Evolutionary conservation across 1,139 yeast genomes (phyloP), one percentile per base, ranked within the genome.

Genomic region (Pichia sp.): DNA sequence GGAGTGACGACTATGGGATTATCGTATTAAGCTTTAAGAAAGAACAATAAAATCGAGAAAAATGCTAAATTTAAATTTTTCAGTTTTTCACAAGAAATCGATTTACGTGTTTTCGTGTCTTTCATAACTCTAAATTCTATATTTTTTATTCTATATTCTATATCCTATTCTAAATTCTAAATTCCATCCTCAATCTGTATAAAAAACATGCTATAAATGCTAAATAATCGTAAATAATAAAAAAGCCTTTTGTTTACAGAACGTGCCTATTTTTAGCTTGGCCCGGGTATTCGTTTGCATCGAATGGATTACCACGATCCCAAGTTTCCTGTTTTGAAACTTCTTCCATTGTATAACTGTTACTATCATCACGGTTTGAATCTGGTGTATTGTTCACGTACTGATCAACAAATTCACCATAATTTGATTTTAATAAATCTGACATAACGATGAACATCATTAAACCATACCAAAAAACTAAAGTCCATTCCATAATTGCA

Each of bases 381-480:
- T 41, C 50, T 10, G 46, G 42, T 43, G 45, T 53, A 27, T 49
- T 49, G 18, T 51, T 46, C 5, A 53, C 34, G 31, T 50, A 55
- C 42, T 51, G 50, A 13, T 48, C 52, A 28, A 45, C 56, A 39
- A 34, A 47, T n/a, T 52, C 51, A 6, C 60, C 60, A 30, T 58
- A 54, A 16, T 49, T 53, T 10, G 45, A 44, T 19, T 48, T 43
- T 46, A 61, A 53, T 61, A 90, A 75, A 65, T 91, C 97, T 59
- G 80, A 75, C 3, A 85, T 72, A 70, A 93, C 77, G 56, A 84
- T 71, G 11, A 85, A 66, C 61, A 84, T 77, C 56, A 87, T 74
- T 41, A 84, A 65, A 11, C 96, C 95, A 65, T 87, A 90, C 82
- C 88, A 84, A 70, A 84, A 91, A 9, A 91, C 83, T 46, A 90